Conservation (phyloP, 73 alveolate species). For the Symbiodinium natans region DNA sequence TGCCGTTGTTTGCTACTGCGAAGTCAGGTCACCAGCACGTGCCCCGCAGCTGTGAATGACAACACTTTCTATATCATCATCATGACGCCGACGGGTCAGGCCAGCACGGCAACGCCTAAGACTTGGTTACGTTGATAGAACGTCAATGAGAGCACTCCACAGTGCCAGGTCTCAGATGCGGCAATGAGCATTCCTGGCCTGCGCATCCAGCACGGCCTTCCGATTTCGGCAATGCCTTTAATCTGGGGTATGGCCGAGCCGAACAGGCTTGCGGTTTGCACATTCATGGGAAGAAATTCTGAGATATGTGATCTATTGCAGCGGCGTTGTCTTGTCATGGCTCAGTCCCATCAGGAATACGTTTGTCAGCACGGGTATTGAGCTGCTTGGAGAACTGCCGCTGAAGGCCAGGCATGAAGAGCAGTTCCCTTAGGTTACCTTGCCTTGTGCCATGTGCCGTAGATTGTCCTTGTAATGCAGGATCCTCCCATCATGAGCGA, state of each 20-base stretch:
- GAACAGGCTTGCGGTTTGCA: constrained; percentile 1
- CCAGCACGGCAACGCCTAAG: neutral
- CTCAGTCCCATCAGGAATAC: constrained; percentile 4
- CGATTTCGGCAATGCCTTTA: constrained; percentile 61
- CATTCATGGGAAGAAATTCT: no score
- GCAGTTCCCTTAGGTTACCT: neutral
- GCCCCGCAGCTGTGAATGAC: constrained; percentile 89
- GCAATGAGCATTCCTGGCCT: constrained; percentile 88
- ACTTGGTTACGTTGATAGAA: neutral
- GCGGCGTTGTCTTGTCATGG: neutral
- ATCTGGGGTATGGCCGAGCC: constrained; percentile 94
- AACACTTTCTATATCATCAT: constrained; percentile 59
- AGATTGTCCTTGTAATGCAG: neutral
- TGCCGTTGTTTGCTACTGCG: neutral
- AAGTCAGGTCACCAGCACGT: constrained; percentile 70
- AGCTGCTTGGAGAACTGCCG: constrained; percentile 74
- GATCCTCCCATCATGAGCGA: constrained; percentile 86
- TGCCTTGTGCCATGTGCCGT: neutral
- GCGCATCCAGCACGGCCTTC: constrained; percentile 82
- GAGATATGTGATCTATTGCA: no score
- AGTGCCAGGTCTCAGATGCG: constrained; percentile 58
- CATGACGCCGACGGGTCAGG: constrained; percentile 51
- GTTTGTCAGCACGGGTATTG: constrained; percentile 86
- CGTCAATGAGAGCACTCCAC: neutral
- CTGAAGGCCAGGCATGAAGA: neutral